Evolutionary conservation across 2,329 filamentous ascomycete genomes (phyloP).

Genomic region (Microcyclosporella mali): DNA sequence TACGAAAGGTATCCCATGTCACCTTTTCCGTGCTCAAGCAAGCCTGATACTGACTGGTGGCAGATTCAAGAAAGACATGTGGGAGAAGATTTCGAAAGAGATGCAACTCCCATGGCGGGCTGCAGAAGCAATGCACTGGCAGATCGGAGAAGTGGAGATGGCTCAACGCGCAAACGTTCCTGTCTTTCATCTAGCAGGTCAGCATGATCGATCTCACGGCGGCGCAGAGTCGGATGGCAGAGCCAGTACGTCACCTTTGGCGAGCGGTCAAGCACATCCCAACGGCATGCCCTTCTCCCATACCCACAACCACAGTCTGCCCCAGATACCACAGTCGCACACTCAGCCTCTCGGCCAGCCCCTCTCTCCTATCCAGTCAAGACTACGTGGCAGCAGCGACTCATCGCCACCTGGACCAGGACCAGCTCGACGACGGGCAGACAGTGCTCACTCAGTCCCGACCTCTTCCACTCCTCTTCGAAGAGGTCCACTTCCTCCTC

Average conservation of each 20-base stretch:
- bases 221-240: conserved; percentile 17
- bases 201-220: conserved; percentile 18
- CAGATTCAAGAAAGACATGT: conserved; percentile 98
- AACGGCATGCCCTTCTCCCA: conserved; percentile 21
- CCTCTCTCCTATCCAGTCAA: conserved; percentile 24
- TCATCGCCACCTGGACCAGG: conserved; percentile 17
- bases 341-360: conserved; percentile 19
- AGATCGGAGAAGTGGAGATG: conserved; percentile 90
- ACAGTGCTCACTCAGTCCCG: conserved; percentile 28
- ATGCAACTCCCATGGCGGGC: conserved; percentile 94
- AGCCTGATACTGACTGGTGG: conserved; percentile 7
- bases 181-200: conserved; percentile 59
- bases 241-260: conserved; percentile 25
- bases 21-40: not conserved
- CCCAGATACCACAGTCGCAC: conserved; percentile 17
- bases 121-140: conserved; percentile 97
- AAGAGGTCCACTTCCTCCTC: conserved; percentile 23
- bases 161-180: conserved; percentile 82
- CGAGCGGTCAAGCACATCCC: conserved; percentile 7
- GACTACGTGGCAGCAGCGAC: conserved; percentile 24
- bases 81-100: conserved; percentile 90
- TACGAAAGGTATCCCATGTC: conserved; percentile 76
- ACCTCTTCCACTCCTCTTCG: conserved; percentile 10
- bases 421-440: conserved; percentile 25
- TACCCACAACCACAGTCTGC: conserved; percentile 31